These are phyloP conservation scores for Pistacia integerrima DNA, from an alignment of 345 rosid genomes.

Conservation along the genomic window DNA sequence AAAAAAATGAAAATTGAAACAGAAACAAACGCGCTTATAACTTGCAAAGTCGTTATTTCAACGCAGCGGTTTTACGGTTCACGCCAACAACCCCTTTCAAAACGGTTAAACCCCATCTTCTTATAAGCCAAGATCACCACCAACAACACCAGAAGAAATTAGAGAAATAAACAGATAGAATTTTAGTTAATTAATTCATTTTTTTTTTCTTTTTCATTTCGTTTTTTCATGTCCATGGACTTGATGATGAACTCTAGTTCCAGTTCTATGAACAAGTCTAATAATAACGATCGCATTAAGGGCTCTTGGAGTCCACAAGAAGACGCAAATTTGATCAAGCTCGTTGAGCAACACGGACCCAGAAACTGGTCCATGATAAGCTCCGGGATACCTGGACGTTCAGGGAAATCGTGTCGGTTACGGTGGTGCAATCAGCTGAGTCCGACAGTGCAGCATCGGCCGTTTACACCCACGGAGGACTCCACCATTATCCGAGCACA, in stretches of 20 bases:
- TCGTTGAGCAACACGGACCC: conserved; percentile 61
- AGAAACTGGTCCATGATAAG: conserved; percentile 73
- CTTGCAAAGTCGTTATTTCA: conserved; percentile 32
- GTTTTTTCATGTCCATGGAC: not conserved
- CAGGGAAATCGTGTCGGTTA: conserved; percentile 69
- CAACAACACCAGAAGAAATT: too few species aligned
- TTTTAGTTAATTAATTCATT: not conserved
- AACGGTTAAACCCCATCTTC: conserved; percentile 28
- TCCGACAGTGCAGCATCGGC: conserved; percentile 65
- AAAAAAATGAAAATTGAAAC: not conserved
- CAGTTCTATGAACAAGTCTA: conserved; percentile 2
- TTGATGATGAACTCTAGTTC: conserved; percentile 15
- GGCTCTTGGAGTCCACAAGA: conserved; percentile 71
- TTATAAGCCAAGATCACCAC: not conserved
- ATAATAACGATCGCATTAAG: conserved; percentile 37
- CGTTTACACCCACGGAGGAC: conserved; percentile 62
- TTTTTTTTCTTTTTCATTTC: not conserved
- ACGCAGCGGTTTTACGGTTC: conserved; percentile 55
- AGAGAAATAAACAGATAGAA: not conserved
- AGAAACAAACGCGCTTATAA: conserved; percentile 33
- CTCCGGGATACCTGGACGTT: conserved; percentile 57
- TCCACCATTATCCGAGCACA: conserved; percentile 50
- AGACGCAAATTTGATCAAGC: conserved; percentile 48
- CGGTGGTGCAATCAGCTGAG: conserved; percentile 81
- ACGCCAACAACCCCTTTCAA: conserved; percentile 44